Conservation (phyloP, 352 stramenopile genomes). For the Plasmopara viticola region DNA sequence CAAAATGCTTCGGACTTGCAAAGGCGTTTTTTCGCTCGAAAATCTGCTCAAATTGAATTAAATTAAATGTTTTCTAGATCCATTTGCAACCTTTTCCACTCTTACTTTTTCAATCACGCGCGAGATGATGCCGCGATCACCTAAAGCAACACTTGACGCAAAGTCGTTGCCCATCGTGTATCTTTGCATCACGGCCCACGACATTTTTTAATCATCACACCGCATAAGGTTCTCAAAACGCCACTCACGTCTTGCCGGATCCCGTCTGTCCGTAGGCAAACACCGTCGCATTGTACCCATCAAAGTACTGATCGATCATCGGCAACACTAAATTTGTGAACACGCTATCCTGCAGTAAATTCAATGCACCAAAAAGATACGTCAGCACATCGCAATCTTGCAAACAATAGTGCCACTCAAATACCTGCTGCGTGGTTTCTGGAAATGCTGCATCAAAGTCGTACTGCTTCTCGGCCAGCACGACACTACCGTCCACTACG, state of each 20-base stretch:
- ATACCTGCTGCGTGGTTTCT: slow-evolving; percentile 20
- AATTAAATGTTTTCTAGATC: background rate
- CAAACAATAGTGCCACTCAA: background rate
- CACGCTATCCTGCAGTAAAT: slow-evolving; percentile 32
- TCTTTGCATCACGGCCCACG: slow-evolving; percentile 37
- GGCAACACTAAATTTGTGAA: slow-evolving; percentile 49
- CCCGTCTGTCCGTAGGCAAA: slow-evolving; percentile 94
- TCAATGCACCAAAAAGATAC: background rate
- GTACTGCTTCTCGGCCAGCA: slow-evolving; percentile 39
- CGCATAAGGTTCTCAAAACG: background rate
- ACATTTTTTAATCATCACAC: background rate
- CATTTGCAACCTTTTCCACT: background rate
- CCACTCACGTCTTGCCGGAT: slow-evolving; percentile 64
- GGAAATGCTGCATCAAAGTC: slow-evolving; percentile 81
- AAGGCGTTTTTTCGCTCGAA: slow-evolving; percentile 34
- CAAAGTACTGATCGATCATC: slow-evolving; percentile 83
- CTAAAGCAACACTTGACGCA: slow-evolving; percentile 18
- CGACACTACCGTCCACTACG: slow-evolving; percentile 16
- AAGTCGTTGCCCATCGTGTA: slow-evolving; percentile 94
- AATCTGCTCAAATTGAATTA: slow-evolving; percentile 23
- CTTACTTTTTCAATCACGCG: slow-evolving; percentile 65
- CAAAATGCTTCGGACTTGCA: slow-evolving; percentile 27
- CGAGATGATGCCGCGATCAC: slow-evolving; percentile 71
- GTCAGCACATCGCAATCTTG: background rate
- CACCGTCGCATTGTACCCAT: slow-evolving; percentile 93